These are phyloP conservation scores for Eimeria maxima DNA, from an alignment of 169 alveolate species.

Conservation along the genomic window DNA sequence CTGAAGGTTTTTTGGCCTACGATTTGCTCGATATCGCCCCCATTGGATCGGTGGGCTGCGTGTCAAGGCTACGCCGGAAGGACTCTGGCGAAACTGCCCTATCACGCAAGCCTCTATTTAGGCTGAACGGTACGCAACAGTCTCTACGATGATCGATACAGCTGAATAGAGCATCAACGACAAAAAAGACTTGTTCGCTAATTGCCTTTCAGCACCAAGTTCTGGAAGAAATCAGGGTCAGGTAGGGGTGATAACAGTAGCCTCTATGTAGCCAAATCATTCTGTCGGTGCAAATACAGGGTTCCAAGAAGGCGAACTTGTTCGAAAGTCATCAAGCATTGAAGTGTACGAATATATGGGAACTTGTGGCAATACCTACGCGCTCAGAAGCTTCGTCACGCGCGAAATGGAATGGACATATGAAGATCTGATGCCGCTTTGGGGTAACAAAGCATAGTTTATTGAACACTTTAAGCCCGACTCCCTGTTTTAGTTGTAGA, in stretches of 20 bases:
- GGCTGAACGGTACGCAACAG: slow-evolving; percentile 27
- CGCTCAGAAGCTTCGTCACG: slow-evolving; percentile 30
- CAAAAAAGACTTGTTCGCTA: not conserved
- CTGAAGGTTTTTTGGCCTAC: slow-evolving; percentile 12
- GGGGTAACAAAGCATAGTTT: slow-evolving; percentile 22
- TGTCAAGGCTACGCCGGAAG: slow-evolving; percentile 62
- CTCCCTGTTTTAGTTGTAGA: not conserved
- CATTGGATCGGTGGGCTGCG: slow-evolving; percentile 36
- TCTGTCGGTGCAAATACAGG: slow-evolving; percentile 10
- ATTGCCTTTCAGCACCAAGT: not conserved
- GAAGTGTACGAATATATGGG: slow-evolving; percentile 76
- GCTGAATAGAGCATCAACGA: not conserved
- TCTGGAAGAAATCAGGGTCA: not conserved
- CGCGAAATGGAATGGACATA: slow-evolving; percentile 50
- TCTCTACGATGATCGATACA: not conserved
- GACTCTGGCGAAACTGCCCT: slow-evolving; percentile 24
- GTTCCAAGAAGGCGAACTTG: slow-evolving; percentile 62
- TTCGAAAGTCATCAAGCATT: slow-evolving; percentile 46
- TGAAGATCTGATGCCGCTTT: slow-evolving; percentile 65
- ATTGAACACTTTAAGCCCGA: not conserved
- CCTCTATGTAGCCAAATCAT: not conserved
- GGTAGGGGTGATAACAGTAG: too few relatives aligned
- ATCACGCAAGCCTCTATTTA: slow-evolving; percentile 23
- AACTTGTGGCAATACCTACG: slow-evolving; percentile 30
- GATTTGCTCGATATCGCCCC: slow-evolving; percentile 50